A percentile compares a stretch with the other conserved stretches of the same genome.
phyloP scores from a whole-genome alignment of 23 red algal species.

The Pyropia yezoensis region DNA sequence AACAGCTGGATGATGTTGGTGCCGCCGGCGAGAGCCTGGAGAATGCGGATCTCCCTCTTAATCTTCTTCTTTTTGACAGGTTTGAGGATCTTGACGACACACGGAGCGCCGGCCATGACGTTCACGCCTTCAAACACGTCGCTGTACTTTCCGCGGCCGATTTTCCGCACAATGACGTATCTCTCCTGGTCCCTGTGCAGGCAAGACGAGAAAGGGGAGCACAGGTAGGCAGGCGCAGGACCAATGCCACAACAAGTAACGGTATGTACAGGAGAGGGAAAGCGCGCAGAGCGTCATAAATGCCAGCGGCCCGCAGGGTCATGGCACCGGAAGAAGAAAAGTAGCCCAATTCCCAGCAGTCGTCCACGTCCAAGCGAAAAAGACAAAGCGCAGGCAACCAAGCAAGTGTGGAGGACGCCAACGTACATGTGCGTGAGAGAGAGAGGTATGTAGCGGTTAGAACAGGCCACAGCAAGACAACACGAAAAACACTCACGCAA shows the following conservation, averaged over 20 bases:
- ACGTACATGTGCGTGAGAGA: too few species aligned
- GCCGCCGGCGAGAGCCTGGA: constrained; percentile 82
- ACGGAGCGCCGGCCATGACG: constrained; percentile 63
- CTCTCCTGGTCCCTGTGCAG: constrained; percentile 49
- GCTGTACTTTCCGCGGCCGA: constrained; percentile 95
- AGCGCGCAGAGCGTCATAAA: too few species aligned
- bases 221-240: not conserved
- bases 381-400: too few species aligned
- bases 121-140: constrained; percentile 96
- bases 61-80: constrained; percentile 99
- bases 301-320: too few species aligned
- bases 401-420: too few species aligned
- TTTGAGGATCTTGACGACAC: constrained; percentile 97
- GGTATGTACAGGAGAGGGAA: too few species aligned
- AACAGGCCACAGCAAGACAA: too few species aligned
- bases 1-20: constrained; percentile 89
- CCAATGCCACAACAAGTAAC: not conserved
- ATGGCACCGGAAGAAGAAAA: too few species aligned
- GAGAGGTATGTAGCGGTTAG: too few species aligned
- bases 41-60: constrained; percentile 99
- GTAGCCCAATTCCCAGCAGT: too few species aligned
- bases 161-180: constrained; percentile 95
- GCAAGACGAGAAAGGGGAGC: not conserved
- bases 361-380: too few species aligned
- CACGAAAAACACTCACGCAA: too few species aligned